Percentiles rank a stretch among this genome's conserved stretches.
Conservation (phyloP, 2,329 filamentous ascomycete species). For the Phyllosticta ampelicida region DNA sequence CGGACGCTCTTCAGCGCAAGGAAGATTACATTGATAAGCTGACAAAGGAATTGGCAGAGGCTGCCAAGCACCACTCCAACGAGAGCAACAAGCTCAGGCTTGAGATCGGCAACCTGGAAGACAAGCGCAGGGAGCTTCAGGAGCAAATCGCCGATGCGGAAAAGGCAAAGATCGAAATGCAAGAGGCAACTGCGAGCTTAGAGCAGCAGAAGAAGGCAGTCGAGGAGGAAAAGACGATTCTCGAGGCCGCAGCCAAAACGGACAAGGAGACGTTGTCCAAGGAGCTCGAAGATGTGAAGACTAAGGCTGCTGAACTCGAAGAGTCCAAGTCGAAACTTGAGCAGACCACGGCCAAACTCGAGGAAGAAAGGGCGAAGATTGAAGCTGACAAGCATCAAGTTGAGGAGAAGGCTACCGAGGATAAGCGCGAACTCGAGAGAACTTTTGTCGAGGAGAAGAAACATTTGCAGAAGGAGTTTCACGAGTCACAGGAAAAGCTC, state of each 20-base stretch:
- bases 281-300: conserved; percentile 34
- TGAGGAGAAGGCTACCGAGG: conserved; percentile 22
- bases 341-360: conserved; percentile 29
- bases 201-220: conserved; percentile 28
- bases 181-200: conserved; percentile 21
- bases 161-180: conserved; percentile 31
- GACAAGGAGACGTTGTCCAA: conserved; percentile 23
- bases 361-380: conserved; percentile 21
- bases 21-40: conserved; percentile 43
- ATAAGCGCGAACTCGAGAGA: conserved; percentile 33
- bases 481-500: conserved; percentile 26
- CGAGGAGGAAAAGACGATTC: conserved; percentile 32
- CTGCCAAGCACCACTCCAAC: conserved; percentile 39
- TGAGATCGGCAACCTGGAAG: conserved; percentile 41
- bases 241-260: conserved; percentile 30
- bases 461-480: conserved; percentile 27
- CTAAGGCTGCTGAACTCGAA: conserved; percentile 34
- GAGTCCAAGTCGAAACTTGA: conserved; percentile 35
- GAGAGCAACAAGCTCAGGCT: conserved; percentile 41
- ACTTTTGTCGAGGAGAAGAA: conserved; percentile 26
- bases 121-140: conserved; percentile 42
- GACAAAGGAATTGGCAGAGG: conserved; percentile 39
- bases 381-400: conserved; percentile 28
- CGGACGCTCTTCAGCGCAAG: conserved; percentile 41
- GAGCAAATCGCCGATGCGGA: conserved; percentile 35